These are phyloP conservation scores for Didymellaceae sp. DNA, from an alignment of 2,329 filamentous ascomycete species.

Conservation along the genomic window DNA sequence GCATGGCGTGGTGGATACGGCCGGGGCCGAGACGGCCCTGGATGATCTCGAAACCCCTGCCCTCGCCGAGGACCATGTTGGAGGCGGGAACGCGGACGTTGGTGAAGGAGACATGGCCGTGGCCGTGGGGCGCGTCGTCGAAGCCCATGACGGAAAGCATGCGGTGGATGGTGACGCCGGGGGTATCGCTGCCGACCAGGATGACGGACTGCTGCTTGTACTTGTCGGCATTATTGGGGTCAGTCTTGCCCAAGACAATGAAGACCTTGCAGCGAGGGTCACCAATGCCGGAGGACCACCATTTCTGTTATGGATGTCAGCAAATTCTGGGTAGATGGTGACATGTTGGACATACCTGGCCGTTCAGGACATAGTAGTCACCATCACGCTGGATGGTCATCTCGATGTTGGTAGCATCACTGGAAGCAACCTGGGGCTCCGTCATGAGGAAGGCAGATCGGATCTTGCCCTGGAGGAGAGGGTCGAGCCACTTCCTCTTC, in stretches of 20 bases:
- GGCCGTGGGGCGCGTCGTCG: constrained; percentile 97
- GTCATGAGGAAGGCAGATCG: constrained; percentile 94
- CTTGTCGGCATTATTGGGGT: constrained; percentile 73
- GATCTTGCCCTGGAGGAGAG: constrained; percentile 83
- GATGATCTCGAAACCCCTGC: constrained; percentile 96
- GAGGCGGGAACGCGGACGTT: constrained; percentile 85
- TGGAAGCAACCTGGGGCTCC: constrained; percentile 85
- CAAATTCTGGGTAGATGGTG: background rate
- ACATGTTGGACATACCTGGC: constrained; percentile 62
- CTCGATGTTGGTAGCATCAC: constrained; percentile 91
- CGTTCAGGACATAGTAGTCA: constrained; percentile 89
- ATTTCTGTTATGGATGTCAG: constrained; percentile 70
- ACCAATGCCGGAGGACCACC: constrained; percentile 97
- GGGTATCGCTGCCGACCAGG: constrained; percentile 79
- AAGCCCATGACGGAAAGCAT: constrained; percentile 96
- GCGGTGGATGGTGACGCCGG: constrained; percentile 89
- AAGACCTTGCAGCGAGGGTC: constrained; percentile 93
- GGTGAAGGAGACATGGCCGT: constrained; percentile 88
- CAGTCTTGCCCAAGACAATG: constrained; percentile 94
- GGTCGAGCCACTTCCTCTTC: constrained; percentile 82
- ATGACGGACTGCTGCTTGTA: constrained; percentile 95
- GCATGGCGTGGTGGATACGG: constrained; percentile 98
- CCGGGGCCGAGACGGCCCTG: constrained; percentile 95
- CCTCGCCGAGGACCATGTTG: constrained; percentile 90
- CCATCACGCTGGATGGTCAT: constrained; percentile 83